Conservation (phyloP, 805 yeast genomes). For the Groenewaldozyma tartarivorans region DNA sequence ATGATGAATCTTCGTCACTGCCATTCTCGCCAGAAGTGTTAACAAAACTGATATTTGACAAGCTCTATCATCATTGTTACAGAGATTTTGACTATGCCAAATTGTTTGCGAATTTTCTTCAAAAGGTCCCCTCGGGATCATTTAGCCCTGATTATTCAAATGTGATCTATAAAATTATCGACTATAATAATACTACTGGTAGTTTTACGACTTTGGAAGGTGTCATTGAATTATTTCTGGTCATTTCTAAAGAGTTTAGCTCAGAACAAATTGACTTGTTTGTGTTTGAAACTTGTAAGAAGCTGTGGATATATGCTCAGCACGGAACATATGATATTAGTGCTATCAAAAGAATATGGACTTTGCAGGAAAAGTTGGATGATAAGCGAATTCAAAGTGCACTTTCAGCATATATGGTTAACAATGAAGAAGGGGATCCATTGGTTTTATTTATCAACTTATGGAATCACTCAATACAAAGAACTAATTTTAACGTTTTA, state of each 20-base stretch:
- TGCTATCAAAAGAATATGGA: constrained; percentile 54
- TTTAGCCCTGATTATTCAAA: constrained; percentile 11
- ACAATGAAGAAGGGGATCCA: constrained; percentile 31
- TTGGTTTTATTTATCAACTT: constrained; percentile 46
- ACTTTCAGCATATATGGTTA: constrained; percentile 42
- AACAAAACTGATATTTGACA: constrained; percentile 7
- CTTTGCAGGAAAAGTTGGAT: constrained; percentile 42
- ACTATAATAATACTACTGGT: neutral
- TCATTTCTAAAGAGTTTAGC: constrained; percentile 26
- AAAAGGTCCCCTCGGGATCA: constrained; percentile 42
- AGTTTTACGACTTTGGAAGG: neutral
- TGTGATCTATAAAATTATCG: neutral
- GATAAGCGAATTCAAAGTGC: constrained; percentile 64
- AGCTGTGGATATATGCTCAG: constrained; percentile 47
- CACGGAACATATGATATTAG: constrained; percentile 56
- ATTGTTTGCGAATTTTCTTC: constrained; percentile 25
- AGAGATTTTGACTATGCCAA: constrained; percentile 4
- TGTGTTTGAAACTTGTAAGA: constrained; percentile 33
- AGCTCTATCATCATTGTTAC: neutral
- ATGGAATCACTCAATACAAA: constrained; percentile 67
- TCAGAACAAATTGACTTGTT: constrained; percentile 30
- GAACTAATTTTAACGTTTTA: constrained; percentile 32
- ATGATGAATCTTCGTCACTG: constrained; percentile 6
- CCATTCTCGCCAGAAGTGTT: constrained; percentile 16
- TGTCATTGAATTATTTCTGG: constrained; percentile 26